These are phyloP conservation scores for Triglochin maritima DNA, from an alignment of 106 monocot species.

Conservation along the genomic window DNA sequence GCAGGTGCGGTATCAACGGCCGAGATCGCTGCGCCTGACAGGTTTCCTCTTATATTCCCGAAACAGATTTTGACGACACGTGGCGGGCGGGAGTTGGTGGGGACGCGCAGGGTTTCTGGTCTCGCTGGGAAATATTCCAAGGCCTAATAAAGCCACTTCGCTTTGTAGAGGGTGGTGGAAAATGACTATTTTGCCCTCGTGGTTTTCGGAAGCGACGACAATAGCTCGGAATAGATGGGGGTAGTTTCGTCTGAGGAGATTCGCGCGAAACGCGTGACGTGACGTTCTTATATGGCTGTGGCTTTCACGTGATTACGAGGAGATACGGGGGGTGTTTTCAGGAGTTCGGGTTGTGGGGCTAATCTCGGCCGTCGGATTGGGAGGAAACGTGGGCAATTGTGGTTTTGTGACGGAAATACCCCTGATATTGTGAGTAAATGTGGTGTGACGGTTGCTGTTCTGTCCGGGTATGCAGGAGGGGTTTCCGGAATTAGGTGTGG, in stretches of 20 bases:
- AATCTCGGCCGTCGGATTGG: too few relatives aligned
- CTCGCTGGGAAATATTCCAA: conserved; percentile 3
- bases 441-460: neutral
- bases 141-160: neutral
- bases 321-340: neutral
- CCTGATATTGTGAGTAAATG: neutral
- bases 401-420: neutral
- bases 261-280: neutral
- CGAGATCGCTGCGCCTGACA: too few relatives aligned
- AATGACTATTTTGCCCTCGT: neutral
- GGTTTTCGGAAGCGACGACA: neutral
- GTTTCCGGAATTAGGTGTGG: neutral
- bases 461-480: neutral
- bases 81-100: neutral
- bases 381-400: too few relatives aligned
- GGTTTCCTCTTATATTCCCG: too few relatives aligned
- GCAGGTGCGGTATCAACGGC: too few relatives aligned
- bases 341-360: too few relatives aligned
- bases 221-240: neutral
- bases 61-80: neutral
- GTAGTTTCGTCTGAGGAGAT: neutral
- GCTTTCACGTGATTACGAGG: neutral
- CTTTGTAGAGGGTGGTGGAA: neutral
- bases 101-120: neutral
- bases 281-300: neutral